Percentiles rank a stretch among this genome's conserved stretches.
Conservation (phyloP, 345 rosid genomes). For the Erysimum cheiranthoides region DNA sequence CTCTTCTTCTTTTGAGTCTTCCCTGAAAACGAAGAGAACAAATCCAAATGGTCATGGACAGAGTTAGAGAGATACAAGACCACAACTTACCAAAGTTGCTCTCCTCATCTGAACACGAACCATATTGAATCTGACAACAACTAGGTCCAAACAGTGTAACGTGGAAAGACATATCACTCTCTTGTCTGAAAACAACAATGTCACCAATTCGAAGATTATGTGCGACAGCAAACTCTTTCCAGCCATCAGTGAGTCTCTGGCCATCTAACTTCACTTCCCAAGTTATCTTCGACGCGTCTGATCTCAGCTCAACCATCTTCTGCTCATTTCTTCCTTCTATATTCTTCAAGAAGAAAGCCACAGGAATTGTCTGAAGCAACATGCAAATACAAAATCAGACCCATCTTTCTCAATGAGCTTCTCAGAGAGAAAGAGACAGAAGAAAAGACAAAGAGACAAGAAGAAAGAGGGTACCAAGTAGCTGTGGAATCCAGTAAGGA, state of each 20-base stretch:
- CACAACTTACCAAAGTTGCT: slow-evolving; percentile 3
- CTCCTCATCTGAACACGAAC: background rate
- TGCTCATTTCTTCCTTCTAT: background rate
- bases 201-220: slow-evolving; percentile 23
- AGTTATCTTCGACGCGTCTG: background rate
- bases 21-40: background rate
- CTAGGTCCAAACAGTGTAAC: background rate
- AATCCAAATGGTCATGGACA: background rate
- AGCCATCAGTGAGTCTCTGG: slow-evolving; percentile 1
- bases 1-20: no score
- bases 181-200: slow-evolving; percentile 20
- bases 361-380: slow-evolving; percentile 26
- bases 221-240: slow-evolving; percentile 10
- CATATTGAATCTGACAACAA: slow-evolving; percentile 13
- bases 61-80: background rate
- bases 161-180: background rate
- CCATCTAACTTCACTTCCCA: slow-evolving; percentile 27
- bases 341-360: background rate
- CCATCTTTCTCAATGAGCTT: background rate
- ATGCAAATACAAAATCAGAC: slow-evolving; percentile 18
- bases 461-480: slow-evolving; percentile 12
- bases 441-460: background rate
- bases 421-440: background rate
- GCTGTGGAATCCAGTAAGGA: slow-evolving; percentile 18
- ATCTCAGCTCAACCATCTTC: background rate